phyloP scores from a whole-genome alignment of 2,329 filamentous ascomycete genomes.

The Penicillium occitanis region DNA sequence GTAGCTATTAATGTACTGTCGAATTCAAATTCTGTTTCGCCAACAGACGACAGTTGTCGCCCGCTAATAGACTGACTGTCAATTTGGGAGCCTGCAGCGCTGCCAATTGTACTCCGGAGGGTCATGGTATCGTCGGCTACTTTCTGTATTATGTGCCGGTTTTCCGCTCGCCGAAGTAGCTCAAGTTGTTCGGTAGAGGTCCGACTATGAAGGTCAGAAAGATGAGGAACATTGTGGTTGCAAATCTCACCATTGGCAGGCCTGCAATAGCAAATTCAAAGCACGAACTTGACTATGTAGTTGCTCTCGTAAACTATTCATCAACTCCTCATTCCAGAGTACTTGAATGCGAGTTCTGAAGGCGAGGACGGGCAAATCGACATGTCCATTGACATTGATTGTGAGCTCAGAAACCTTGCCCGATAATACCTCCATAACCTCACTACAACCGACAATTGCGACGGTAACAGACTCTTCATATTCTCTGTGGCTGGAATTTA shows the following conservation, averaged over 20 bases:
- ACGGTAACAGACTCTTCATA: constrained; percentile 34
- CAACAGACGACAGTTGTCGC: constrained; percentile 27
- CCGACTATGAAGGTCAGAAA: constrained; percentile 27
- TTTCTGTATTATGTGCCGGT: constrained; percentile 36
- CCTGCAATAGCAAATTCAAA: constrained; percentile 40
- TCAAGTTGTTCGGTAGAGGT: constrained; percentile 37
- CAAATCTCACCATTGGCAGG: constrained; percentile 38
- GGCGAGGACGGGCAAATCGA: constrained; percentile 25
- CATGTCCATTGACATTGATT: constrained; percentile 20
- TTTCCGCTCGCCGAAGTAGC: constrained; percentile 35
- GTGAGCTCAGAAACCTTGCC: constrained; percentile 36
- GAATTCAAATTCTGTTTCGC: constrained; percentile 36
- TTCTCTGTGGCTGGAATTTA: constrained; percentile 29
- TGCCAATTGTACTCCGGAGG: constrained; percentile 30
- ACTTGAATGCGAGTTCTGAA: constrained; percentile 32
- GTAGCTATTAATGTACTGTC: constrained; percentile 32
- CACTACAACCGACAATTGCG: constrained; percentile 37
- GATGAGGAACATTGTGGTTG: neutral
- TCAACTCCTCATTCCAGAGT: constrained; percentile 40
- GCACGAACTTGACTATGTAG: constrained; percentile 40
- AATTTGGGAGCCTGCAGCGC: constrained; percentile 29
- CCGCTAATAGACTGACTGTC: constrained; percentile 30
- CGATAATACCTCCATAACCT: constrained; percentile 38
- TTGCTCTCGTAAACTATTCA: constrained; percentile 37
- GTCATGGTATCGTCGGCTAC: constrained; percentile 41